phyloP scores from a whole-genome alignment of 2,329 filamentous ascomycete species.

The Nectriaceae sp. region DNA sequence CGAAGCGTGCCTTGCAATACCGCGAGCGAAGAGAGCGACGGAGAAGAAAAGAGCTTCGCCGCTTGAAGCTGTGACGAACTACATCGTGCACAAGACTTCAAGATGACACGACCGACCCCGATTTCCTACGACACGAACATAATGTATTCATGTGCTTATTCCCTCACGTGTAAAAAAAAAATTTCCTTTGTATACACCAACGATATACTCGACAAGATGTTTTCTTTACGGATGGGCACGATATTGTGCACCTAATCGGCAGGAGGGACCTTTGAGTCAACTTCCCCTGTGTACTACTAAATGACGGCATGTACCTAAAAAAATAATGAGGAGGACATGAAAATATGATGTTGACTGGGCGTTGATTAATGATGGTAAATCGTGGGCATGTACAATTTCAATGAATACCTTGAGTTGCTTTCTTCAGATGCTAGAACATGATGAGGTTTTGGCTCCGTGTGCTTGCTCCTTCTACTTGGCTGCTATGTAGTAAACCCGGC shows the following conservation, averaged over 20 bases:
- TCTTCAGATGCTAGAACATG: no score
- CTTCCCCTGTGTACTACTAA: not conserved
- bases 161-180: constrained; percentile 5
- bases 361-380: no score
- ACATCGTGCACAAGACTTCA: no score
- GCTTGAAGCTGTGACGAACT: constrained; percentile 39
- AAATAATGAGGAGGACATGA: not conserved
- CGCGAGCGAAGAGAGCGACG: constrained; percentile 39
- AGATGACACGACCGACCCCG: constrained; percentile 17
- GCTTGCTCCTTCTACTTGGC: no score
- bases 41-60: constrained; percentile 40
- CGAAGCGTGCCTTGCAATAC: constrained; percentile 38
- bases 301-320: not conserved
- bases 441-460: no score
- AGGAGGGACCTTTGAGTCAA: not conserved
- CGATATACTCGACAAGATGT: not conserved
- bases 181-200: not conserved
- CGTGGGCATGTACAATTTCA: no score
- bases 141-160: constrained; percentile 23
- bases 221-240: not conserved
- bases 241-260: not conserved
- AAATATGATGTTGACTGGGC: no score
- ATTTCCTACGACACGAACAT: constrained; percentile 25
- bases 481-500: no score
- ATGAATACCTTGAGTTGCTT: no score